phyloP scores from a whole-genome alignment of 352 stramenopile species.

The Phytophthora nicotianae region DNA sequence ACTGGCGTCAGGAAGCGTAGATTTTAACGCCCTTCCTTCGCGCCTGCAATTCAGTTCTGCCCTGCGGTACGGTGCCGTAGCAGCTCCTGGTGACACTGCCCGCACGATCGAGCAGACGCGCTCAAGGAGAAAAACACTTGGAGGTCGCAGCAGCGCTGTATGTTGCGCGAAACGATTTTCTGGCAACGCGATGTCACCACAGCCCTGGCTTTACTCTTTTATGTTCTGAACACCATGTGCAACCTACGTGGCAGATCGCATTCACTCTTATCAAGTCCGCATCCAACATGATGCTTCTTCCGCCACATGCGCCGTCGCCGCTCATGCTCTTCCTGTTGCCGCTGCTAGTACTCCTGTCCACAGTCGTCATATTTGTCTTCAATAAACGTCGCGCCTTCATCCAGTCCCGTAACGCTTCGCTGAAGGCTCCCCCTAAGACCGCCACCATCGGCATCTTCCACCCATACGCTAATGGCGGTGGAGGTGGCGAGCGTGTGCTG shows the following conservation, averaged over 20 bases:
- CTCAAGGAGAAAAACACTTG: background rate
- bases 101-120: conserved; percentile 17
- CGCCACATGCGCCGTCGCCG: conserved; percentile 2
- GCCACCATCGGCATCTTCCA: conserved; percentile 93
- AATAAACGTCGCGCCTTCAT: conserved; percentile 50
- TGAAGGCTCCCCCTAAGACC: conserved; percentile 9
- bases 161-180: conserved; percentile 1
- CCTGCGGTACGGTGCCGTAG: background rate
- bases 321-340: conserved; percentile 25
- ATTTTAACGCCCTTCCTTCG: conserved; percentile 1
- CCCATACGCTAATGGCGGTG: conserved; percentile 94
- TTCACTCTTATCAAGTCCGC: background rate
- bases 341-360: conserved; percentile 29
- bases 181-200: background rate
- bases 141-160: conserved; percentile 6
- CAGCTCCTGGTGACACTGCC: background rate
- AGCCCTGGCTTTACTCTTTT: background rate
- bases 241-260: background rate
- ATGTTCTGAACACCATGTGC: background rate
- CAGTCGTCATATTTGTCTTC: conserved; percentile 37
- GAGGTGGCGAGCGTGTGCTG: conserved; percentile 98
- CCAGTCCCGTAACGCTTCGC: conserved; percentile 29
- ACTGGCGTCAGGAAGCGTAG: background rate
- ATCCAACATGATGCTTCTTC: background rate
- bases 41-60: conserved; percentile 26